Evolutionary conservation across 164 flowering plant species (phyloP).

Genomic region (Tetracentron sinense): DNA sequence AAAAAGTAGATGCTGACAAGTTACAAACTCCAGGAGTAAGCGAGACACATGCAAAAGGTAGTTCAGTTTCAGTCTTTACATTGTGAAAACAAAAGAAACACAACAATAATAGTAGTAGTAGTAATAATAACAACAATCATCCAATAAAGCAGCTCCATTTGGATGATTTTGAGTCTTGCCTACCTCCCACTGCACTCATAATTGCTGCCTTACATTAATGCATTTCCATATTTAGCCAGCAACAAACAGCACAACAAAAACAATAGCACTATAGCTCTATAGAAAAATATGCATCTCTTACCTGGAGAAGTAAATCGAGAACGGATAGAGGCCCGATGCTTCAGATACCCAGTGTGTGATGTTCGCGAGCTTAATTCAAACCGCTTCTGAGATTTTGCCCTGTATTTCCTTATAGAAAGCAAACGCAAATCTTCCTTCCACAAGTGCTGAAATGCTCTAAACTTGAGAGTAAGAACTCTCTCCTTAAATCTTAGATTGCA

Average conservation of each 20-base stretch:
- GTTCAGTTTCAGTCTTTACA: too few species aligned
- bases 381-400: slow-evolving; percentile 66
- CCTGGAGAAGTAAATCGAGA: slow-evolving; percentile 55
- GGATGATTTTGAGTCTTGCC: too few species aligned
- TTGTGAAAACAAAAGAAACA: too few species aligned
- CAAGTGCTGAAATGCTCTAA: slow-evolving; percentile 53
- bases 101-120: too few species aligned
- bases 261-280: neutral
- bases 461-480: slow-evolving; percentile 63
- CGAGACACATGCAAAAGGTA: too few species aligned
- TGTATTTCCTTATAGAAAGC: slow-evolving; percentile 54
- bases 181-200: too few species aligned
- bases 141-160: too few species aligned
- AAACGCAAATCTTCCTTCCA: slow-evolving; percentile 80
- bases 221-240: too few species aligned
- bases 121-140: too few species aligned
- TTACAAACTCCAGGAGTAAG: too few species aligned
- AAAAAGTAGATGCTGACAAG: too few species aligned
- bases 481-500: slow-evolving; percentile 60
- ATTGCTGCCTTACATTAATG: too few species aligned
- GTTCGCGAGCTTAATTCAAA: slow-evolving; percentile 43
- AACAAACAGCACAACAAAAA: neutral
- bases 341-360: slow-evolving; percentile 40
- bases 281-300: slow-evolving; percentile 11
- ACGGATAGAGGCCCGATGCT: slow-evolving; percentile 61